These are phyloP conservation scores for Paramecium tetraurelia DNA, from an alignment of 73 alveolate genomes.

Conservation along the genomic window DNA sequence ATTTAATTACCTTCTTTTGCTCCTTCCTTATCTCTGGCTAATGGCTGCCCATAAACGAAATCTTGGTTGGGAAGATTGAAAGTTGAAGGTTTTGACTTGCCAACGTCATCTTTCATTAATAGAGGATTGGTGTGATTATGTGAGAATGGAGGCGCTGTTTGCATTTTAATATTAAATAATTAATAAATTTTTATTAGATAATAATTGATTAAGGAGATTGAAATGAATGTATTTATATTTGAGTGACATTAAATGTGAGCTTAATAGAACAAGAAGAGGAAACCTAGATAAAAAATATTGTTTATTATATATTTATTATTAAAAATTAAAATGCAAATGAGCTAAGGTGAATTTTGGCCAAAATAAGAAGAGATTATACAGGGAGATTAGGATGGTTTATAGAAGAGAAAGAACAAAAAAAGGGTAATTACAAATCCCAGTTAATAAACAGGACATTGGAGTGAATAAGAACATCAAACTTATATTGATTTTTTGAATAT, in stretches of 20 bases:
- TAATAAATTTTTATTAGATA: background rate
- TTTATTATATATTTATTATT: background rate
- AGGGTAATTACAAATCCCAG: constrained; percentile 5
- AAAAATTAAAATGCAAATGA: background rate
- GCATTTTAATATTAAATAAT: background rate
- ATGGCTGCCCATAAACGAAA: constrained; percentile 80
- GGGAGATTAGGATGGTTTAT: background rate
- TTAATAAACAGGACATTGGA: constrained; percentile 32
- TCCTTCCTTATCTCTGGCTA: constrained; percentile 80
- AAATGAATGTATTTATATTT: background rate
- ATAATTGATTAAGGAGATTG: background rate
- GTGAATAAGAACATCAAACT: constrained; percentile 16
- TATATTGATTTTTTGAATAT: constrained; percentile 14
- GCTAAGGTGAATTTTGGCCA: constrained; percentile 10
- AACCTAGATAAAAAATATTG: background rate
- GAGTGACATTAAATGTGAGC: background rate
- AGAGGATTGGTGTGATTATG: constrained; percentile 61
- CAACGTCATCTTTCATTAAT: constrained; percentile 86
- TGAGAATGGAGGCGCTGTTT: background rate
- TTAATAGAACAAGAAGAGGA: background rate
- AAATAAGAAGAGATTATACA: background rate
- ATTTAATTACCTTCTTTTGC: constrained; percentile 66
- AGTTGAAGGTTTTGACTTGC: constrained; percentile 78
- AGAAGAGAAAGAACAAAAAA: background rate
- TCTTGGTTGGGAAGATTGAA: constrained; percentile 78